A percentile compares a stretch with the other conserved stretches of the same genome.
These are phyloP conservation scores for Globisporangium cederbergense DNA, from an alignment of 352 stramenopile genomes.

Conservation along the genomic window DNA sequence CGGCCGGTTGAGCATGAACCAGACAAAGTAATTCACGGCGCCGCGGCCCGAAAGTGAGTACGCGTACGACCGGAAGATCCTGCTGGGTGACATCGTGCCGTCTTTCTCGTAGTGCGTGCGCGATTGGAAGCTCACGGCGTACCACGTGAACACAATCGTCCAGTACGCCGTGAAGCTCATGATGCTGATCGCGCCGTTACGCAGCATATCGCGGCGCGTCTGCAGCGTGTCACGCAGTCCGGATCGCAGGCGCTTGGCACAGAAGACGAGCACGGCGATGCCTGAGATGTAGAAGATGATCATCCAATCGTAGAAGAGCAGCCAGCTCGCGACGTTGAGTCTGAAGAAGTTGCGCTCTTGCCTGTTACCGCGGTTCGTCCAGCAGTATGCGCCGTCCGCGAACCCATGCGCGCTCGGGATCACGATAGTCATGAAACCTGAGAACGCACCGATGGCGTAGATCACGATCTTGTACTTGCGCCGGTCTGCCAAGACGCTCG, in stretches of 20 bases:
- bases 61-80: conserved; percentile 62
- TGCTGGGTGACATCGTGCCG: conserved; percentile 36
- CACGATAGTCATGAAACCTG: conserved; percentile 35
- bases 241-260: conserved; percentile 58
- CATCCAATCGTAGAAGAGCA: conserved; percentile 85
- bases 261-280: conserved; percentile 63
- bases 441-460: conserved; percentile 36
- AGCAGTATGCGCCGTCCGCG: conserved; percentile 76
- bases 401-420: conserved; percentile 46
- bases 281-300: conserved; percentile 80
- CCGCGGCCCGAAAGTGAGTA: conserved; percentile 68
- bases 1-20: conserved; percentile 84
- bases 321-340: conserved; percentile 70
- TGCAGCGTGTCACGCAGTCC: conserved; percentile 72
- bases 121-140: conserved; percentile 68
- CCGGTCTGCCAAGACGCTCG: conserved; percentile 67
- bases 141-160: conserved; percentile 80
- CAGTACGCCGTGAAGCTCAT: conserved; percentile 83
- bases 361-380: conserved; percentile 54
- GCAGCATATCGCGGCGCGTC: conserved; percentile 73
- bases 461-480: conserved; percentile 58
- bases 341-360: conserved; percentile 59
- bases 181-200: conserved; percentile 74
- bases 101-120: conserved; percentile 40
- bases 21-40: conserved; percentile 77